Evolutionary conservation across 148 eudicot species (phyloP).

Genomic region (Arbutus unedo): DNA sequence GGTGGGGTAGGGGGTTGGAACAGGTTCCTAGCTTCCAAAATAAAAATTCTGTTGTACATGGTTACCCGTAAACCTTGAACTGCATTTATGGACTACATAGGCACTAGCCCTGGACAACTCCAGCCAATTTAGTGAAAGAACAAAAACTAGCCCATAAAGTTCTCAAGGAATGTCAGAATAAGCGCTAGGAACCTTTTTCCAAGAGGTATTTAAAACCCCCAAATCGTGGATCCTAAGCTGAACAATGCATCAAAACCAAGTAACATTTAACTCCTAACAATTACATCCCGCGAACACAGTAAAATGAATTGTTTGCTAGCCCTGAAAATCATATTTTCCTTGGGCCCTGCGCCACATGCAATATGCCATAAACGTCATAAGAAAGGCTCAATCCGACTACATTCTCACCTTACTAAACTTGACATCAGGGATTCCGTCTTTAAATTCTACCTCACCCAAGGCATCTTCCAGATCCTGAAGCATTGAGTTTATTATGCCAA

Average conservation of each 20-base stretch:
- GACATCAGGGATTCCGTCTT: conserved; percentile 84
- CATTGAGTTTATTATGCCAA: neutral
- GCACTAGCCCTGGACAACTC: neutral
- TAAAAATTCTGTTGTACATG: neutral
- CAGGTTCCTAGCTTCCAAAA: neutral
- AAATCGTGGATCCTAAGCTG: neutral
- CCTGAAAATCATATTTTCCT: neutral
- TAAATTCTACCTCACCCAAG: conserved; percentile 71
- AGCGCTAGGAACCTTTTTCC: neutral
- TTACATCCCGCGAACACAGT: neutral
- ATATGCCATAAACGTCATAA: neutral
- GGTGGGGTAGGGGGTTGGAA: no score
- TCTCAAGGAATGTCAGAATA: neutral
- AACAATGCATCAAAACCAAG: neutral
- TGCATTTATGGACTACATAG: neutral
- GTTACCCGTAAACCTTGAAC: neutral
- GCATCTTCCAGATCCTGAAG: conserved; percentile 85
- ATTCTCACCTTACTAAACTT: conserved; percentile 86
- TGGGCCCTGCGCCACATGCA: neutral
- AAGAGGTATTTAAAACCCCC: neutral
- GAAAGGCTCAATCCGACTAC: neutral
- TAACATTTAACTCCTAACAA: neutral
- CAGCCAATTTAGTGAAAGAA: neutral
- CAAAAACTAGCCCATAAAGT: neutral
- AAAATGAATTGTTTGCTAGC: neutral